Base-by-base conservation (phyloP, 225 moss, liverwort and hornwort genomes). In the Climacium dendroides region DNA sequence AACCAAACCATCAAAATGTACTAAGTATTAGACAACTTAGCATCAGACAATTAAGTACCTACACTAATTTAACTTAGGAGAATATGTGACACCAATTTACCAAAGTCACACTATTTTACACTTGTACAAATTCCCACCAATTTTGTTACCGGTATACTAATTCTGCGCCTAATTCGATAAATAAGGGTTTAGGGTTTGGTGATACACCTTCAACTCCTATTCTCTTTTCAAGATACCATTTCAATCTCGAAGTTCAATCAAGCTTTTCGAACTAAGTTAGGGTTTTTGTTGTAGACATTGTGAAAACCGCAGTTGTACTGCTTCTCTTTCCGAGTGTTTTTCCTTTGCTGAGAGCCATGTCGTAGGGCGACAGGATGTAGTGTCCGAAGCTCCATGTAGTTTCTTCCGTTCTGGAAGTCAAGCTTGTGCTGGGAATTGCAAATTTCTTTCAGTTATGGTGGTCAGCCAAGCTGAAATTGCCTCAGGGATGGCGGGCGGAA, bases 1-100 rank as follows among this genome's bases (percentile, higher is more conserved):
- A 39, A 11, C 1, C 3, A 0, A 5, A 4, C 8, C 8, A 39
- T 72, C 45, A 28, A 20, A 16, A n/a, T n/a, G n/a, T n/a, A n/a
- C n/a, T n/a, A n/a, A 25, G 3, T 15, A 25, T 25, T 41, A 41
- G 23, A 43, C 15, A 70, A 70, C 26, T 1, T 43, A 0, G 9
- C 9, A 26, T 17, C 0, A 9, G 0, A 71, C 26, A 70, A 41
- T 71, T 18, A 18, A 72, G 29, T 1, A 72, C 0, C 45, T 73
- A 73, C 7, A 74, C 74, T 74, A 47, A 18, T 30, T 73, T 47
- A 29, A 18, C 19, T 3, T 30, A 30, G 0, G 0, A 29, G 10
- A 28, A 43, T 43, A 5, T 16, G 17, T 29, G 28, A 45, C 10
- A 45, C 45, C 29, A 47, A 30, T 47, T 47, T 45, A 29, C 30